A percentile compares a stretch with the other conserved stretches of the same genome.
These are phyloP conservation scores for Dendrobium catenatum DNA, from an alignment of 106 monocot species.

Conservation along the genomic window DNA sequence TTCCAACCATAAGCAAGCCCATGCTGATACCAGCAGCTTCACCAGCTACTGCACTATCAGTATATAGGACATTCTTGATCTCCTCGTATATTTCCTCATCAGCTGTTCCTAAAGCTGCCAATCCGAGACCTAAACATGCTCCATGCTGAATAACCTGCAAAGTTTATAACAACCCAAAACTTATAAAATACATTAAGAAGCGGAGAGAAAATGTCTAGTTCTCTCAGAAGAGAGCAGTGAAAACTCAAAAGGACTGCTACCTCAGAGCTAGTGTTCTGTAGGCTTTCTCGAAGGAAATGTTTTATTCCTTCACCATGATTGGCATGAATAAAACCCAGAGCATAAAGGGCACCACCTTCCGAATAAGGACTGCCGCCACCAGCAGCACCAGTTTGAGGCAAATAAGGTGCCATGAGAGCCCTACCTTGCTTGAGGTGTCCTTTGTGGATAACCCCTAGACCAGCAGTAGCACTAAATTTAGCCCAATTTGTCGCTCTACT, in stretches of 20 bases:
- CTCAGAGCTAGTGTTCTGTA: conserved; percentile 83
- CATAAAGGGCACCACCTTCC: conserved; percentile 99
- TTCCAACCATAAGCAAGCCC: conserved; percentile 97
- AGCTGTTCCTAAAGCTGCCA: conserved; percentile 92
- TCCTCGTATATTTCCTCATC: conserved; percentile 96
- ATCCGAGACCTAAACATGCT: conserved; percentile 89
- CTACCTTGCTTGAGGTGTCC: conserved; percentile 98
- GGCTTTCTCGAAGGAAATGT: conserved; percentile 88
- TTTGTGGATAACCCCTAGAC: conserved; percentile 94
- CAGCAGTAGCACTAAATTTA: conserved; percentile 98
- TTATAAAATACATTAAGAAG: not conserved
- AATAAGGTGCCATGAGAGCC: conserved; percentile 96
- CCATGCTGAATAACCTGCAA: conserved; percentile 96
- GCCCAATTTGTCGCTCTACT: conserved; percentile 99
- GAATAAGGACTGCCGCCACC: conserved; percentile 94
- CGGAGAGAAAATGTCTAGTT: not conserved
- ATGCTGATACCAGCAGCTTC: conserved; percentile 99
- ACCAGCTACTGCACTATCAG: conserved; percentile 91
- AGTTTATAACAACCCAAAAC: not conserved
- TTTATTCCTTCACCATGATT: conserved; percentile 99
- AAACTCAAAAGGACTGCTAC: conserved; percentile 17
- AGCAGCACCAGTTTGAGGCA: conserved; percentile 90
- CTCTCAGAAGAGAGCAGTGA: not conserved
- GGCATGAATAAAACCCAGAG: conserved; percentile 94
- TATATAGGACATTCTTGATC: conserved; percentile 85